Percentiles rank a stretch among this genome's conserved stretches.
These are phyloP conservation scores for Amorphotheca resinae DNA, from an alignment of 495 filamentous ascomycete species.

Conservation along the genomic window DNA sequence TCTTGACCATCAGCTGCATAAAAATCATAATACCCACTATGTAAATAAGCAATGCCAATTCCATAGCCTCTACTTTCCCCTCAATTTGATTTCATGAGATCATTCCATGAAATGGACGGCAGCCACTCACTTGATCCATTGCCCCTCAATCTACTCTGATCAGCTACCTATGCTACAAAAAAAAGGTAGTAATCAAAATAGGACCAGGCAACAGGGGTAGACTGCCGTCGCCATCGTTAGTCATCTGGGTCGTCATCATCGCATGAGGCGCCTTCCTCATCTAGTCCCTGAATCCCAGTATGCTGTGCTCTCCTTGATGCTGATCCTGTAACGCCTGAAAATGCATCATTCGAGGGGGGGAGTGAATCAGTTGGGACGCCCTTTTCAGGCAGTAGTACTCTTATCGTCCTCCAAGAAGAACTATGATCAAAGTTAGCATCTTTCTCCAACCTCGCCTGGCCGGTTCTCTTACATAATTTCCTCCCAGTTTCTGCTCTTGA, in stretches of 20 bases:
- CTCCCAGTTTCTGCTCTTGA: conserved; percentile 87
- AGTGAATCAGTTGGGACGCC: conserved; percentile 15
- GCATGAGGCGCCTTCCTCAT: conserved; percentile 16
- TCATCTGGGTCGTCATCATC: conserved; percentile 24
- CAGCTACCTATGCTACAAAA: background rate
- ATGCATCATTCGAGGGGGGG: conserved; percentile 13
- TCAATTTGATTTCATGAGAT: too few relatives aligned
- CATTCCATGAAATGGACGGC: conserved; percentile 21
- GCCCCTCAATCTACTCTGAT: conserved; percentile 33
- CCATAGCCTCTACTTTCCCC: background rate
- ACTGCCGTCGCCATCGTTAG: conserved; percentile 32
- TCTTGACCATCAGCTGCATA: background rate
- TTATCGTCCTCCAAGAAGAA: conserved; percentile 23
- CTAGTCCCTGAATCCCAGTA: conserved; percentile 12
- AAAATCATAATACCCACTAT: background rate
- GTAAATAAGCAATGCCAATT: background rate
- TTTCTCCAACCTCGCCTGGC: background rate
- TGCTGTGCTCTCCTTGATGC: conserved; percentile 13
- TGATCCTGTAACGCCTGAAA: conserved; percentile 18
- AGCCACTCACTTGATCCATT: conserved; percentile 33
- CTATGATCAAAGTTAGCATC: conserved; percentile 4
- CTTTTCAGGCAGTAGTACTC: conserved; percentile 18
- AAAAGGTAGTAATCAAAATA: conserved; percentile 20
- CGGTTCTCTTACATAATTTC: conserved; percentile 63
- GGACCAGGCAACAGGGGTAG: conserved; percentile 44